Conservation (phyloP, 2,329 filamentous ascomycete genomes). For the Colletotrichum sp. region DNA sequence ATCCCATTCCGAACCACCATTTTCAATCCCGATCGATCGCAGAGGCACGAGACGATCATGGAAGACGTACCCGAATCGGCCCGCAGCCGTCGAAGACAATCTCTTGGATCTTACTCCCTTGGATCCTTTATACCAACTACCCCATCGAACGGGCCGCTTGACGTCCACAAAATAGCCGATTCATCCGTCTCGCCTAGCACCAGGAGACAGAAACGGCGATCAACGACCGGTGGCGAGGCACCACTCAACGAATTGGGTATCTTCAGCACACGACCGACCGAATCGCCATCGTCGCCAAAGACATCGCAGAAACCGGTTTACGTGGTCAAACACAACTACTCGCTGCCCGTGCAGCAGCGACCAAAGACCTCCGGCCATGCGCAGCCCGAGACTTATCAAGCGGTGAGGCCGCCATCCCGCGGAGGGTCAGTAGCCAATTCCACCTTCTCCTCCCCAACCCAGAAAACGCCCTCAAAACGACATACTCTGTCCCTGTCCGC, state of each 20-base stretch:
- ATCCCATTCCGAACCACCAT: conserved; percentile 16
- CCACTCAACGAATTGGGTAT: conserved; percentile 1
- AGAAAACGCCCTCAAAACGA: conserved; percentile 10
- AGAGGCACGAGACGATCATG: conserved; percentile 2
- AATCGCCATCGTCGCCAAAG: conserved; percentile 7
- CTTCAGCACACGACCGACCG: not conserved
- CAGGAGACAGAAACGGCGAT: not conserved
- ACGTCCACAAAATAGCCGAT: not conserved
- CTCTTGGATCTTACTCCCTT: conserved; percentile 19
- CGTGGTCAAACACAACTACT: conserved; percentile 24
- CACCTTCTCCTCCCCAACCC: conserved; percentile 18
- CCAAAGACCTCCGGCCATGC: conserved; percentile 6
- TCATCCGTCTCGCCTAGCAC: not conserved
- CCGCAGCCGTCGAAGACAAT: conserved; percentile 11
- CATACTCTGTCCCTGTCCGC: not conserved
- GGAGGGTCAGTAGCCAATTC: conserved; percentile 20
- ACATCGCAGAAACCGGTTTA: conserved; percentile 26
- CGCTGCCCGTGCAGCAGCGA: conserved; percentile 14
- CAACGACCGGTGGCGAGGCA: not conserved
- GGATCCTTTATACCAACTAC: conserved; percentile 17
- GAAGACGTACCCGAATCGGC: not conserved
- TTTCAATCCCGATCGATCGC: conserved; percentile 1
- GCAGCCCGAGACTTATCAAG: not conserved
- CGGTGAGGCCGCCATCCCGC: conserved; percentile 19
- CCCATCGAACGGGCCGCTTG: not conserved